phyloP scores from a whole-genome alignment of 768 basidiomycete genomes.

The Termitomyces sp. region DNA sequence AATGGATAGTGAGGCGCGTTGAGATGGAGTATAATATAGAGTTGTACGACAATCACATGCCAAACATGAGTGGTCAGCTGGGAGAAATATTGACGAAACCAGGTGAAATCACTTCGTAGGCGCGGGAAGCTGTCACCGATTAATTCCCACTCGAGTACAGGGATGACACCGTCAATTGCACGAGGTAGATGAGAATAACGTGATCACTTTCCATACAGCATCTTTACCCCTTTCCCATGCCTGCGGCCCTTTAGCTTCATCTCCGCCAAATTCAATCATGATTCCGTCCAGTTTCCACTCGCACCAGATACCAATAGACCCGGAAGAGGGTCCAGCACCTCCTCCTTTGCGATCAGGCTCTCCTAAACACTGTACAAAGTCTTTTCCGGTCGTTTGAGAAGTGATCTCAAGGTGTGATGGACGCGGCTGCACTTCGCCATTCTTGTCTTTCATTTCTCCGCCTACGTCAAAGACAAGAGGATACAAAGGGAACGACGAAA shows the following conservation, averaged over 20 bases:
- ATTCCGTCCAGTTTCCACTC: conserved; percentile 82
- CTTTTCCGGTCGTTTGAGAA: conserved; percentile 59
- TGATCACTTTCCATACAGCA: conserved; percentile 71
- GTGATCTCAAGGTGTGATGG: conserved; percentile 37
- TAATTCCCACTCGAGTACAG: neutral
- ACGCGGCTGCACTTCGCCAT: conserved; percentile 29
- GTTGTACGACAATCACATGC: conserved; percentile 5
- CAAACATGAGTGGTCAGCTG: neutral
- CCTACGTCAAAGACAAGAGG: conserved; percentile 45
- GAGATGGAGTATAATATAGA: conserved; percentile 1
- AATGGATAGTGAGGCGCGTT: neutral
- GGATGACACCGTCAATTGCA: neutral
- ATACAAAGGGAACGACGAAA: conserved; percentile 49
- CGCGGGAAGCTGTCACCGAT: neutral
- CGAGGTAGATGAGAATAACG: conserved; percentile 39
- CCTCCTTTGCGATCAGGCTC: conserved; percentile 92
- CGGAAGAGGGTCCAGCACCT: conserved; percentile 75
- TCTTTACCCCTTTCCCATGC: conserved; percentile 88
- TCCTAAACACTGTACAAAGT: conserved; percentile 69
- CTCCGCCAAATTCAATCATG: conserved; percentile 84
- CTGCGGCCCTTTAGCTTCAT: conserved; percentile 69
- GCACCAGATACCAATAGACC: conserved; percentile 89
- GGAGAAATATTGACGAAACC: neutral
- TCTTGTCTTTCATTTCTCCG: conserved; percentile 25
- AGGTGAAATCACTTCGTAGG: neutral